phyloP scores from a whole-genome alignment of 2,329 filamentous ascomycete genomes.

The Esteya vermicola region DNA sequence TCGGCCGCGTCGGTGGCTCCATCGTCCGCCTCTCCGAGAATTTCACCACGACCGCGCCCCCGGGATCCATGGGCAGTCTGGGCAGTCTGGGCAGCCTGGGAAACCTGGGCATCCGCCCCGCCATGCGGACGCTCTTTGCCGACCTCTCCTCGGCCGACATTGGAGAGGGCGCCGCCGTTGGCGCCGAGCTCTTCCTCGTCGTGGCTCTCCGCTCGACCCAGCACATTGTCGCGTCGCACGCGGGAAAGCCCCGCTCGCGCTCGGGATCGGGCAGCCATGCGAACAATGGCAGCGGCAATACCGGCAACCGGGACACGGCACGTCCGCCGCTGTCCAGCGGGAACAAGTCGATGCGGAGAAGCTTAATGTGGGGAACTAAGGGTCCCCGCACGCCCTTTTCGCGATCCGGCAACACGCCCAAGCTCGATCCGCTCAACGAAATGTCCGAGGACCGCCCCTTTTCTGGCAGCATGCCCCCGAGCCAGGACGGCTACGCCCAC shows the following conservation, averaged over 20 bases:
- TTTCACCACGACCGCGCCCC: constrained; percentile 64
- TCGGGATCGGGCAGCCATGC: constrained; percentile 20
- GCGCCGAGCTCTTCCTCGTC: constrained; percentile 67
- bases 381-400: constrained; percentile 39
- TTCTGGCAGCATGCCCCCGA: constrained; percentile 21
- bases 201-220: constrained; percentile 59
- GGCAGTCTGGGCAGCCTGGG: no score
- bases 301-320: constrained; percentile 23
- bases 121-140: constrained; percentile 74
- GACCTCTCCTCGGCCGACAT: constrained; percentile 69
- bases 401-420: constrained; percentile 26
- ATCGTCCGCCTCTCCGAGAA: constrained; percentile 65
- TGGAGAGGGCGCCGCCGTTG: constrained; percentile 44
- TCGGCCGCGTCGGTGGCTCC: constrained; percentile 50
- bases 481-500: constrained; percentile 28
- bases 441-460: constrained; percentile 26
- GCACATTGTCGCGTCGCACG: constrained; percentile 23
- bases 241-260: constrained; percentile 27
- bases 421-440: constrained; percentile 44
- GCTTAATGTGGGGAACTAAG: constrained; percentile 57
- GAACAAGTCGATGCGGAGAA: constrained; percentile 43
- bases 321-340: constrained; percentile 34
- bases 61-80: constrained; percentile 54
- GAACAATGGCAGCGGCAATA: constrained; percentile 5
- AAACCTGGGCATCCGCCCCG: constrained; percentile 47